Base-by-base conservation (phyloP, 768 basidiomycete genomes). In the Mycena maculata region DNA sequence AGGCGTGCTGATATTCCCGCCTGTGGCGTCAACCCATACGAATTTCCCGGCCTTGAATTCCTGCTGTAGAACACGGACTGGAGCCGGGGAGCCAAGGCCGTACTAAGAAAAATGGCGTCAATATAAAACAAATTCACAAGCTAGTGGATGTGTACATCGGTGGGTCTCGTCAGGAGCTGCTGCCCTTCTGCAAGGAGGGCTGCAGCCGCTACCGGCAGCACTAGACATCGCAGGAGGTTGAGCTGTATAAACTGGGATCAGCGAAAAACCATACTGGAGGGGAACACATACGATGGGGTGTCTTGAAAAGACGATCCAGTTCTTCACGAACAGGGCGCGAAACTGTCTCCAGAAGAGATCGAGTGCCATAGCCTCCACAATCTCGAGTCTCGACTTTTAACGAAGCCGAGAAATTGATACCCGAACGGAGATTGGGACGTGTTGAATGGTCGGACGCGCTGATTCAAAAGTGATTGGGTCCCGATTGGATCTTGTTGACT, bases 21-120 rank as follows among this genome's bases (percentile, higher is more conserved):
- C 81, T 3, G 84, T 85, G 11, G 77, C 81, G 61, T 87, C 87
- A 0, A 82, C 78, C 87, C 87, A 88, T 54, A 84, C 57, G 10
- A 85, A 72, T 18, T 8, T 42, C 38, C 49, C 60, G 16, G 38
- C 36, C 16, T 77, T 27, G 22, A 82, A 81, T 4, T 80, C 81
- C 31, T 84, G 25, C 30, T 82, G 50, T 79, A 85, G 31, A 70
- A 75, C 25, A 72, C 63, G 7, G 67, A 60, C 16, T 83, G 69
- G 55, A 70, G 63, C 47, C 71, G 75, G 16, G 83, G 76, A 38
- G 8, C 60, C 60, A 7, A 61, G 28, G 2, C 60, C 60, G 33
- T 25, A 25, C 60, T 61, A 23, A 0, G n/a, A 80, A 78, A 0
- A 73, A 36, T 45, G 30, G n/a, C 20, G 13, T 16, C 11, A 23